phyloP scores from a whole-genome alignment of 805 yeast genomes.

The Zygotorulaspora danielsina region DNA sequence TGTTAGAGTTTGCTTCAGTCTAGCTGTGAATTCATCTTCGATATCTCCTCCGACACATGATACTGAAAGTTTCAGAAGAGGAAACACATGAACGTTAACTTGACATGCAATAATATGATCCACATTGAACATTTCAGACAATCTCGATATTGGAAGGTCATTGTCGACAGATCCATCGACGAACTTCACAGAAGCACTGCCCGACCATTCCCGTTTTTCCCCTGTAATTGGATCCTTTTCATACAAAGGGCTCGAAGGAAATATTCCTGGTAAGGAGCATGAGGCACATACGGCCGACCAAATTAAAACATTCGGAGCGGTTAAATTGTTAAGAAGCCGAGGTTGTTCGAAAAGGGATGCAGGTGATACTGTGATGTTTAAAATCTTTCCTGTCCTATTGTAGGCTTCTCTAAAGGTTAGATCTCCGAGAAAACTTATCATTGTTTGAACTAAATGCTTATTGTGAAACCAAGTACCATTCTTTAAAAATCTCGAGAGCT shows the following conservation, averaged over 20 bases:
- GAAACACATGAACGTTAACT: constrained; percentile 94
- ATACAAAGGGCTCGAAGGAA: constrained; percentile 77
- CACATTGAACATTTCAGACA: constrained; percentile 95
- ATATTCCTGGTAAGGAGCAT: constrained; percentile 89
- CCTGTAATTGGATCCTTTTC: constrained; percentile 78
- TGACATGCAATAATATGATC: constrained; percentile 97
- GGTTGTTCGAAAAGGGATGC: constrained; percentile 91
- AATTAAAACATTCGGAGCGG: constrained; percentile 75
- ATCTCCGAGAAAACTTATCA: constrained; percentile 78
- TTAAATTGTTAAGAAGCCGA: constrained; percentile 67
- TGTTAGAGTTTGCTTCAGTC: constrained; percentile 48
- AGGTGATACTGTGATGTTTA: constrained; percentile 91
- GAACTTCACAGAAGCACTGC: constrained; percentile 61
- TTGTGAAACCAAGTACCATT: constrained; percentile 89
- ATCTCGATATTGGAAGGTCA: constrained; percentile 83
- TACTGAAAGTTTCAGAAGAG: constrained; percentile 66
- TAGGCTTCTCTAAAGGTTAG: constrained; percentile 92
- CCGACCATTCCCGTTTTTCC: constrained; percentile 75
- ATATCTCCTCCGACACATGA: constrained; percentile 66
- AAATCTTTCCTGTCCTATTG: constrained; percentile 87
- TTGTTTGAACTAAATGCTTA: constrained; percentile 62
- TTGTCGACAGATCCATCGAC: constrained; percentile 96
- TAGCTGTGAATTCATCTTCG: constrained; percentile 56
- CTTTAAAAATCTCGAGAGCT: constrained; percentile 60
- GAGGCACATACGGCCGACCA: constrained; percentile 94